Base-by-base conservation (phyloP, 345 rosid genomes). In the Aurinia saxatilis region DNA sequence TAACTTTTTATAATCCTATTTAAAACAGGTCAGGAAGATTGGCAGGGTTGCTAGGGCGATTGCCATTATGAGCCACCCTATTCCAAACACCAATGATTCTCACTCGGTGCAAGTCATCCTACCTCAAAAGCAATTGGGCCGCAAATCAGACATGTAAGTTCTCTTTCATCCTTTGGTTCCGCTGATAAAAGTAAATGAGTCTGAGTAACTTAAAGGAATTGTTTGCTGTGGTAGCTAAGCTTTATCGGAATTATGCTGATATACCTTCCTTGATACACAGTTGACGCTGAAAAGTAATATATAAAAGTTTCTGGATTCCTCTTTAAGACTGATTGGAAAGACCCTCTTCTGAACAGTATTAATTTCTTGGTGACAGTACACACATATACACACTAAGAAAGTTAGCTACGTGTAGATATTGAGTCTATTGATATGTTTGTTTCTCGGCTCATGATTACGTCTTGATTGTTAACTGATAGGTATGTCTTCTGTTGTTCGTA, bases 401-500 rank as follows among this genome's bases (percentile, higher is more conserved):
- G 30, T 11, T 55, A 14, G 55, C 47, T 4, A 0, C 45, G 46
- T 35, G 36, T 23, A 23, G 3, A 25, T 9, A 54, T 17, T 29
- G 48, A 35, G 56, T 60, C 6, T 2, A 17, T 35, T 50, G 51
- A 17, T 50, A 53, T 61, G 5, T 36, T 60, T 69, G 27, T 25
- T 42, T 61, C 41, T 37, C 13, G 27, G 41, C 45, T 54, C 42
- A 62, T 53, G 12, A 17, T 19, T 46, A 37, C 37, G 7, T 46
- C 11, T 54, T 62, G 29, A 14, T 46, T 63, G 40, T 46, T 13
- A 46, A 37, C 23, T 45, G 59, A 56, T 84, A 90, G 97, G 97
- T 90, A 90, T 62, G 83, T 90, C 58, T 90, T 90, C 81, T 86
- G 97, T 52, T 90, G 91, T 72, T 90, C 97, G 30, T 86, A 81